Conservation (phyloP, 2,329 filamentous ascomycete species). For the Cladosporium sphaerospermum region DNA sequence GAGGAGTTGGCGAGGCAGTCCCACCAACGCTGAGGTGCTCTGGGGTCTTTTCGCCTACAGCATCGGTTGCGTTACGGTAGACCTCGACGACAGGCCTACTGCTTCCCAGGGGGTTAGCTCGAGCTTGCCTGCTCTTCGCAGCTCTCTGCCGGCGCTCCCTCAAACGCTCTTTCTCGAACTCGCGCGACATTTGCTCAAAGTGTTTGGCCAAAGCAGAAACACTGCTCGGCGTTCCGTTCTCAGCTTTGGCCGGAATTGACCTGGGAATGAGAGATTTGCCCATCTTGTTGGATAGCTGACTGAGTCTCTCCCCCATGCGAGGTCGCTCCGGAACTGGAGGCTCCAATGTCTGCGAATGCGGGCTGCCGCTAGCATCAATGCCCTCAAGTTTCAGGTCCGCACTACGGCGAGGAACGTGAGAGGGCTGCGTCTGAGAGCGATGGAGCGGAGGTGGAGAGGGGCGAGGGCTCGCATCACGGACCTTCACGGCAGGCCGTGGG, state of each 20-base stretch:
- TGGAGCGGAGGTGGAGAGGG: conserved; percentile 42
- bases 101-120: conserved; percentile 81
- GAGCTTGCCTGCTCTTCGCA: conserved; percentile 66
- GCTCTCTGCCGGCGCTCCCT: conserved; percentile 77
- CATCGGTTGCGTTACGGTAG: conserved; percentile 88
- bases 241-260: conserved; percentile 66
- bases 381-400: conserved; percentile 8
- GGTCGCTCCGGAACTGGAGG: conserved; percentile 50
- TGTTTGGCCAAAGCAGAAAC: conserved; percentile 91
- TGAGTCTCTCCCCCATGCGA: conserved; percentile 60
- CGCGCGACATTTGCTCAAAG: conserved; percentile 91
- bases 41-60: conserved; percentile 49
- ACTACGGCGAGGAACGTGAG: conserved; percentile 24
- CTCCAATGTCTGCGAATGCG: background rate
- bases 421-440: conserved; percentile 48
- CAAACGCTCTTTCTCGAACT: conserved; percentile 91
- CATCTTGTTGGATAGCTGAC: conserved; percentile 43
- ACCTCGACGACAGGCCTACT: conserved; percentile 96
- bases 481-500: conserved; percentile 27
- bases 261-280: conserved; percentile 76
- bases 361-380: background rate
- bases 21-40: conserved; percentile 9
- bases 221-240: conserved; percentile 47
- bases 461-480: conserved; percentile 30
- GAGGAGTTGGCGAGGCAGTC: background rate